Percentiles rank a stretch among this genome's conserved stretches.
phyloP scores from a whole-genome alignment of 2,329 filamentous ascomycete genomes.

The Achaetomium macrosporum region DNA sequence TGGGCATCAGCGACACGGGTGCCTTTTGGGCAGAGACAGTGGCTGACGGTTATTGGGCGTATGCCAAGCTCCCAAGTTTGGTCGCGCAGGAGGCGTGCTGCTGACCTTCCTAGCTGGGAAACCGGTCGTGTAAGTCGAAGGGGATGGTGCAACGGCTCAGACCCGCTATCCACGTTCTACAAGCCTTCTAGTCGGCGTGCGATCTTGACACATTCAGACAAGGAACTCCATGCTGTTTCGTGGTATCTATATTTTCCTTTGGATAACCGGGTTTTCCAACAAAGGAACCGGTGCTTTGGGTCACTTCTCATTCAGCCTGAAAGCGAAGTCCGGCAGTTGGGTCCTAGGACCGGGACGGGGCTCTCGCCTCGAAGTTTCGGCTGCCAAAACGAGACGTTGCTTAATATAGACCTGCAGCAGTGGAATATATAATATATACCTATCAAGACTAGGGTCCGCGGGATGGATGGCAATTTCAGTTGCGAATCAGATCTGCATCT shows the following conservation, averaged over 20 bases:
- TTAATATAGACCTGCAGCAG: conserved; percentile 10
- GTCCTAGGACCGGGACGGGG: neutral
- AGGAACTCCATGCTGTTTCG: neutral
- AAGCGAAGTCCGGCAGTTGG: conserved; percentile 5
- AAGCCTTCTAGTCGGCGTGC: neutral
- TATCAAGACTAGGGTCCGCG: neutral
- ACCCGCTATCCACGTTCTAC: neutral
- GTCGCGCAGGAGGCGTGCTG: conserved; percentile 5
- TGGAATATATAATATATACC: neutral
- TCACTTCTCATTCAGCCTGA: conserved; percentile 15
- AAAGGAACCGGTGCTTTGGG: conserved; percentile 2
- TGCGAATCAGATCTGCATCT: conserved; percentile 12
- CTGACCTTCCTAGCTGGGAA: conserved; percentile 24
- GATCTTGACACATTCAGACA: neutral
- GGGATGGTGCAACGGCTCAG: neutral
- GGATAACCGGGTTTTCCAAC: neutral
- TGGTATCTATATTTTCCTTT: neutral
- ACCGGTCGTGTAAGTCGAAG: conserved; percentile 3
- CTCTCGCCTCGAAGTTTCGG: conserved; percentile 4
- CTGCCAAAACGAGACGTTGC: conserved; percentile 5
- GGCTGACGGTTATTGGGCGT: neutral
- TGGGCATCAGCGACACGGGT: neutral
- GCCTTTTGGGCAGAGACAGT: neutral
- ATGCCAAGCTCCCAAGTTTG: conserved; percentile 12
- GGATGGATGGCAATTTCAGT: conserved; percentile 10